Evolutionary conservation across 1,139 yeast species (phyloP), one percentile per base, ranked within the genome.

Genomic region (Taphrina populina): DNA sequence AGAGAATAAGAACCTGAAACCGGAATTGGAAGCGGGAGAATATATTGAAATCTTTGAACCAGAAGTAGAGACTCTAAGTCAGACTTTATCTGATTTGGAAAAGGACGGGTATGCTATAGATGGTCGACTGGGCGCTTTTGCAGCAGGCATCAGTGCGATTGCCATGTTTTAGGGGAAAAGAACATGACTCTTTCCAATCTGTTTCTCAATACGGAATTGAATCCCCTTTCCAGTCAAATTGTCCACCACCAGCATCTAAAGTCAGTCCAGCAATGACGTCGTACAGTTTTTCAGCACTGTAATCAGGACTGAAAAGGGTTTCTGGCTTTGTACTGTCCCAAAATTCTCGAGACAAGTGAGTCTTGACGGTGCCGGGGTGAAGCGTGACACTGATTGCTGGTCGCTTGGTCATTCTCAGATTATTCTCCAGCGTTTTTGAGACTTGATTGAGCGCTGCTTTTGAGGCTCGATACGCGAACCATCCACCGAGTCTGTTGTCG

Each of bases 21-120:
- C 94, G 0, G 76, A 85, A 61, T 74, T 90, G 62, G 96, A 90
- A 70, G 96, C 87, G 5, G 84, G 83, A 54, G 59, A 57, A 24
- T 45, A 37, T n/a, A 52, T 57, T n/a, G 53, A 39, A 26, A 52
- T 45, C 6, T 57, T 57, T 23, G 34, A 45, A 13, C 56, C 49
- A 13, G 49, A 41, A 19, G 44, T 57, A 3, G 37, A 29, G 34
- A 36, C 49, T 8, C 46, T 57, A 20, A 43, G 44, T 7, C 41
- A 52, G 32, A 46, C 54, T 27, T 36, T 57, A 24, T 21, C 36
- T 29, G 36, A 39, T 10, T 39, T 57, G 7, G 59, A 57, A 30
- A 4, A 19, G 3, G 40, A 57, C 30, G 59, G 59, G 34, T 57
- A 37, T 15, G 57, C 47, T 7, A 41, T 57, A 15, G 59, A 57